These are phyloP conservation scores for Porodaedalea pini DNA, from an alignment of 1,284 basidiomycete genomes.

Conservation along the genomic window DNA sequence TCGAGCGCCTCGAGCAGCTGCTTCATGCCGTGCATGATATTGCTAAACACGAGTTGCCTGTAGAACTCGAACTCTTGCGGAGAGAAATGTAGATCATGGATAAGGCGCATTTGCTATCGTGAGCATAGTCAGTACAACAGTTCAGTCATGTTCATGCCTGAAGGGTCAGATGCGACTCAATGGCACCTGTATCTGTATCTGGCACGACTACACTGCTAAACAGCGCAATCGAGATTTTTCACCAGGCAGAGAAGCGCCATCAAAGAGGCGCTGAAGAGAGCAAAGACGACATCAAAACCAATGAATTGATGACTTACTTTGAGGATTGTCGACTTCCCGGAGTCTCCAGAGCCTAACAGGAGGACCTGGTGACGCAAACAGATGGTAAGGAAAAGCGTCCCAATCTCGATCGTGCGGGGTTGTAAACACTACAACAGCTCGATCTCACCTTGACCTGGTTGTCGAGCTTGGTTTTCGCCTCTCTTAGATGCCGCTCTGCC, in stretches of 20 bases:
- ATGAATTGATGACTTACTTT: conserved; percentile 50
- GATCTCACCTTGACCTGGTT: conserved; percentile 72
- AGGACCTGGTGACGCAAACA: conserved; percentile 52
- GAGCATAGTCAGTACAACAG: background rate
- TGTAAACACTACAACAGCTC: too few relatives aligned
- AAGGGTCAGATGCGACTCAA: background rate
- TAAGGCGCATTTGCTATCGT: conserved; percentile 83
- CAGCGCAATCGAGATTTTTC: background rate
- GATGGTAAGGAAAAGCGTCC: conserved; percentile 19
- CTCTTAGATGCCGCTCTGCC: conserved; percentile 62
- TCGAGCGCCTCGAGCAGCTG: conserved; percentile 86
- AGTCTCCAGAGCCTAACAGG: conserved; percentile 89
- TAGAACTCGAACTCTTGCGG: conserved; percentile 73
- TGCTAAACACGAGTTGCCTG: conserved; percentile 88
- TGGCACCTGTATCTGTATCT: background rate
- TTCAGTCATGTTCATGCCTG: background rate
- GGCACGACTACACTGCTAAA: background rate
- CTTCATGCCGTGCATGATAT: conserved; percentile 82
- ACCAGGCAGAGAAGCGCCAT: background rate
- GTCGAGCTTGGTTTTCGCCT: conserved; percentile 65
- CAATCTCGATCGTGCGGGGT: background rate
- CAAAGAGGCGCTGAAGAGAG: background rate
- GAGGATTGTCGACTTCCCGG: conserved; percentile 89
- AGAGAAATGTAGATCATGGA: conserved; percentile 77
- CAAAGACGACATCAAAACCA: background rate